Evolutionary conservation across 306 rosid species (phyloP).

Genomic region (Neltuma alba): DNA sequence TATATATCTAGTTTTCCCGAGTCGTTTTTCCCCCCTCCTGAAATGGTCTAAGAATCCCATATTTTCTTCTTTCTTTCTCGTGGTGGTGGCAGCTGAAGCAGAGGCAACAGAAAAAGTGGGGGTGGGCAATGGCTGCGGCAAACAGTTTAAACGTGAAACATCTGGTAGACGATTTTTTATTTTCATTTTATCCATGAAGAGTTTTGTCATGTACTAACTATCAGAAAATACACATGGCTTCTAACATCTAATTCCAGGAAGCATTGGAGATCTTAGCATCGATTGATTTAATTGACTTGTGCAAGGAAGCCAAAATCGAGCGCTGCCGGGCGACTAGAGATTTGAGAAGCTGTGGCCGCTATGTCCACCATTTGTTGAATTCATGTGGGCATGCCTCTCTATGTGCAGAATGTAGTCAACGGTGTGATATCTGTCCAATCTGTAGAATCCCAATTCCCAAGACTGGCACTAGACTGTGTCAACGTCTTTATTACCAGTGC

Average conservation of each 20-base stretch:
- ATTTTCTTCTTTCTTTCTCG: neutral
- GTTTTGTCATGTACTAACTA: neutral
- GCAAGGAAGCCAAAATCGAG: conserved; percentile 95
- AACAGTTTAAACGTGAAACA: neutral
- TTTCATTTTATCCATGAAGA: conserved; percentile 16
- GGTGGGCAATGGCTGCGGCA: conserved; percentile 27
- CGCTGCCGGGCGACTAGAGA: conserved; percentile 96
- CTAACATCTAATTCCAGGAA: conserved; percentile 57
- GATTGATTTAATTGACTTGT: conserved; percentile 78
- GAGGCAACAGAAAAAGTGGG: conserved; percentile 32
- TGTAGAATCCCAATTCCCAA: conserved; percentile 78
- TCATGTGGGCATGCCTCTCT: conserved; percentile 95
- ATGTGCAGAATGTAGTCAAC: conserved; percentile 91
- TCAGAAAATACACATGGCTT: conserved; percentile 20
- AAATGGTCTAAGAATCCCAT: conserved; percentile 1
- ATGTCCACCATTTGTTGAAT: conserved; percentile 68
- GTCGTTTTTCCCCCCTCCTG: neutral
- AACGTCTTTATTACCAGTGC: conserved; percentile 83
- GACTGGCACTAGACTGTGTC: conserved; percentile 55
- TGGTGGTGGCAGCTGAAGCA: conserved; percentile 25
- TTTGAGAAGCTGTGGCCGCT: conserved; percentile 95
- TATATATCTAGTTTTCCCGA: neutral
- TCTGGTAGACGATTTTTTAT: neutral
- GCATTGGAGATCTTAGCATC: conserved; percentile 89
- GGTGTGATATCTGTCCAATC: conserved; percentile 89